phyloP scores from a whole-genome alignment of 192 early-diverging fungal species.

The Coemansia sp. region DNA sequence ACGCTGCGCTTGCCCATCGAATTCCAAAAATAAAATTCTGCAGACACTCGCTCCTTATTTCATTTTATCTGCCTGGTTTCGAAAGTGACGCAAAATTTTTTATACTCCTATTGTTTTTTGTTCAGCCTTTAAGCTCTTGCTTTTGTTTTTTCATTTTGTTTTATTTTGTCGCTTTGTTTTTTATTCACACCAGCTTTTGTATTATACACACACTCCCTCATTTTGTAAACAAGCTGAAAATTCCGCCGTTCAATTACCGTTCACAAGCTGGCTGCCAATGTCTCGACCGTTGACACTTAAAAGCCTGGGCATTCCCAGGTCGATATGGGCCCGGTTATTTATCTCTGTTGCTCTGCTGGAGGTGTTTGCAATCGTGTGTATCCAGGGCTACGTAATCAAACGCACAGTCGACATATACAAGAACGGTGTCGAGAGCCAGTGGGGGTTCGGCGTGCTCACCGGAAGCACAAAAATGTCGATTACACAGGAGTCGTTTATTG shows the following conservation, averaged over 20 bases:
- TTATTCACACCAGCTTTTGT: not conserved
- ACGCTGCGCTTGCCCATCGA: too few species aligned
- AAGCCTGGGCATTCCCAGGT: constrained; percentile 48
- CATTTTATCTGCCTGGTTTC: too few species aligned
- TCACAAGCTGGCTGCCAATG: constrained; percentile 3
- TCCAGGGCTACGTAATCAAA: constrained; percentile 54
- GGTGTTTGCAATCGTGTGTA: constrained; percentile 52
- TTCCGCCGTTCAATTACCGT: not conserved
- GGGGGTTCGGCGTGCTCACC: constrained; percentile 50
- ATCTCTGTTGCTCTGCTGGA: constrained; percentile 47
- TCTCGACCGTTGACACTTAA: constrained; percentile 35
- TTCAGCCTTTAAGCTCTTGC: not conserved
- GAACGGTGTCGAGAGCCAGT: constrained; percentile 50
- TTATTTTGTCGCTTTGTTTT: not conserved
- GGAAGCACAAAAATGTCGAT: constrained; percentile 44
- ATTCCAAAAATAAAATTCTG: too few species aligned
- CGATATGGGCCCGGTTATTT: constrained; percentile 54
- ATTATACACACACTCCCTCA: not conserved
- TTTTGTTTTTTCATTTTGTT: not conserved
- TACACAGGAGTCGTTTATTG: constrained; percentile 57
- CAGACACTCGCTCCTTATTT: too few species aligned
- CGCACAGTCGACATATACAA: constrained; percentile 54
- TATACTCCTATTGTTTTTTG: not conserved
- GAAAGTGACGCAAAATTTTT: not conserved
- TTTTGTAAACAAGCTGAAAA: too few species aligned